Evolutionary conservation across 1,284 basidiomycete species (phyloP).

Genomic region (Neonothopanus nambi): DNA sequence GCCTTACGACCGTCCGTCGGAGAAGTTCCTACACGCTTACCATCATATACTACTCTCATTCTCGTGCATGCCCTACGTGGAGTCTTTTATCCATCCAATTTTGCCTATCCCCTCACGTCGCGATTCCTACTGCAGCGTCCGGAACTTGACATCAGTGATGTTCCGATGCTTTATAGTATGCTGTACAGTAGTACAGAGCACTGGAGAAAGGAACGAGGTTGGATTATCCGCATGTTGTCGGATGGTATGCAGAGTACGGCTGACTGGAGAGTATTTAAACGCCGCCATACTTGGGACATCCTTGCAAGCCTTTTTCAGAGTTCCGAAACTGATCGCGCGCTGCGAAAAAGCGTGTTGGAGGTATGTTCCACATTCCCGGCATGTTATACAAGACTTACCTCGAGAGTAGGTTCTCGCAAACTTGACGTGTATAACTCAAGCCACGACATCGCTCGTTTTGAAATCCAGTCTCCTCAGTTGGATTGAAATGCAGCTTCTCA

Average conservation of each 20-base stretch:
- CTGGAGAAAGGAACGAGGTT: conserved; percentile 82
- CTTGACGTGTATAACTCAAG: conserved; percentile 65
- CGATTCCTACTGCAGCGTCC: conserved; percentile 86
- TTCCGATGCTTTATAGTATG: conserved; percentile 85
- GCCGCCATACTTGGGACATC: conserved; percentile 87
- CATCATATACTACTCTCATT: conserved; percentile 80
- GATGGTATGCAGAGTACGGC: conserved; percentile 74
- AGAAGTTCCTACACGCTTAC: conserved; percentile 49
- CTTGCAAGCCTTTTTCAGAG: conserved; percentile 80
- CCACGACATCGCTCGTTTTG: conserved; percentile 66
- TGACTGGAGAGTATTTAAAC: conserved; percentile 82
- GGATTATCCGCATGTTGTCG: conserved; percentile 85
- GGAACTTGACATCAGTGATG: conserved; percentile 70
- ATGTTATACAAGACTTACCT: too few relatives aligned
- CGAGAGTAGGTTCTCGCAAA: conserved; percentile 63
- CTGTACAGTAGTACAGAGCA: conserved; percentile 73
- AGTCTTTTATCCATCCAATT: conserved; percentile 77
- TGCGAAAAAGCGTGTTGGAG: conserved; percentile 67
- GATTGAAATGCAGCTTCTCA: conserved; percentile 72
- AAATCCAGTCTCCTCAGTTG: conserved; percentile 73
- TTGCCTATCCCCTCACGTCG: conserved; percentile 78
- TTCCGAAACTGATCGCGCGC: conserved; percentile 49
- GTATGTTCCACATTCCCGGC: conserved; percentile 35
- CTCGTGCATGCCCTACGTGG: conserved; percentile 78
- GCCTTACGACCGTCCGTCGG: conserved; percentile 39